These are phyloP conservation scores for Rhipidocladum racemiflorum DNA, from an alignment of 176 grass and related monocot species.

Conservation along the genomic window DNA sequence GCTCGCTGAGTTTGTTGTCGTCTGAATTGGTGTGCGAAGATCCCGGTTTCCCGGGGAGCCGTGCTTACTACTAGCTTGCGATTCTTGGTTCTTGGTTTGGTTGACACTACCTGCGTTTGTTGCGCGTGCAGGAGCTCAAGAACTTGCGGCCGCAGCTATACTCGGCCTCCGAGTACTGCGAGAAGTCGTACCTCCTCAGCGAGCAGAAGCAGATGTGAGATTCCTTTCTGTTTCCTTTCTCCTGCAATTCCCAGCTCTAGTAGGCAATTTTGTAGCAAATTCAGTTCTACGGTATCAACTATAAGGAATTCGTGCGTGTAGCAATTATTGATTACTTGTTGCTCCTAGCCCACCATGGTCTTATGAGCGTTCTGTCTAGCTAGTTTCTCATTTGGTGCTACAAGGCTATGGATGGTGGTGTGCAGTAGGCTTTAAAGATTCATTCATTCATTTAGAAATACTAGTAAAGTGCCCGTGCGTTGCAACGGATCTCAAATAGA, in stretches of 20 bases:
- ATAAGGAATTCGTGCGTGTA: neutral
- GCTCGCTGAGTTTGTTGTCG: neutral
- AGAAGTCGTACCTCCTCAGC: slow-evolving; percentile 89
- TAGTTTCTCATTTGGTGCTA: neutral
- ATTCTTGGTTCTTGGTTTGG: neutral
- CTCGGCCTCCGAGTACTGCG: slow-evolving; percentile 87
- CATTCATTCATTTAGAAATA: slow-evolving; percentile 21
- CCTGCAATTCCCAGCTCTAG: slow-evolving; percentile 8
- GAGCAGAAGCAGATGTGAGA: slow-evolving; percentile 87
- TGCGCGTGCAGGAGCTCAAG: slow-evolving; percentile 81
- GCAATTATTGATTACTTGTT: slow-evolving; percentile 1
- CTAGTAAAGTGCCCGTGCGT: too few relatives aligned
- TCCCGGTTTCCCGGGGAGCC: slow-evolving; percentile 30
- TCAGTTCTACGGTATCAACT: neutral
- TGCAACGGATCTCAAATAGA: too few relatives aligned
- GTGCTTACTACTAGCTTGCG: neutral
- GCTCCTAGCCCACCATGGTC: neutral
- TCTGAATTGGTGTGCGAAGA: slow-evolving; percentile 6
- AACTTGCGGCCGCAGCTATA: slow-evolving; percentile 96
- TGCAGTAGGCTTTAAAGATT: neutral
- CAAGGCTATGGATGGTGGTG: neutral
- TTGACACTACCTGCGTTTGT: slow-evolving; percentile 13
- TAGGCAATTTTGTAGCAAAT: neutral
- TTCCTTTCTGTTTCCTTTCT: neutral
- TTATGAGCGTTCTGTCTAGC: neutral